Evolutionary conservation across 1,139 yeast species (phyloP), one percentile per base, ranked within the genome.

Genomic region (Kurtzmaniella quercitrusa): DNA sequence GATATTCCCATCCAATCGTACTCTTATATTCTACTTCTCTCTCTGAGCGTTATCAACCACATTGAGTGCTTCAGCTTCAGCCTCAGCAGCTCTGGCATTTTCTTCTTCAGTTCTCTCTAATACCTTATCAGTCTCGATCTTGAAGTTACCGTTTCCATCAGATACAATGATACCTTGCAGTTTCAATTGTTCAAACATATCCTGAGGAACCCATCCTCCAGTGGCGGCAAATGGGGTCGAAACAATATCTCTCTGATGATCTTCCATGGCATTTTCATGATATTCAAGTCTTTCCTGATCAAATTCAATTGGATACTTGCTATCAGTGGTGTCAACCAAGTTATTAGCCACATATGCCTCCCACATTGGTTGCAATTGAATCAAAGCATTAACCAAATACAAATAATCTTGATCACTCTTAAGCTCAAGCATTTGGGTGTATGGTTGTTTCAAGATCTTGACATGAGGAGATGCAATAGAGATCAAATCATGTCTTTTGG

Each of bases 181-280:
- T 39, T 79, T 65, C 52, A 89, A 73, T 45, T 78, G 77, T 38
- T 79, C 84, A 59, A 91, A 90, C 85, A 89, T 79, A 58, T 89
- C 96, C 60, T 88, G 95, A 21, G 98, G 96, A 46, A 93, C 77
- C 96, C 97, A 91, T 5, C 96, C 96, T 46, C 88, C 86, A 34
- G 97, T 87, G 41, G 94, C 94, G 33, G 88, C 83, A 63, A 90
- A 90, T 40, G 97, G 97, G 44, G 82, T 77, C 7, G 81, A 72
- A 34, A 84, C 75, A 41, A 86, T 66, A 51, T 79, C 81, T 51
- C 77, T 67, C 61, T 87, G 93, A 67, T 88, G 85, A 38, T 73
- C 77, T 48, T 78, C 82, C 55, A 88, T 73, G 25, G 77, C 79
- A 25, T 67, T 58, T 45, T 79, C 80, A 57, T 84, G 85, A 41